Base-by-base conservation (phyloP, 352 stramenopile genomes). In the Phytophthora citricola region DNA sequence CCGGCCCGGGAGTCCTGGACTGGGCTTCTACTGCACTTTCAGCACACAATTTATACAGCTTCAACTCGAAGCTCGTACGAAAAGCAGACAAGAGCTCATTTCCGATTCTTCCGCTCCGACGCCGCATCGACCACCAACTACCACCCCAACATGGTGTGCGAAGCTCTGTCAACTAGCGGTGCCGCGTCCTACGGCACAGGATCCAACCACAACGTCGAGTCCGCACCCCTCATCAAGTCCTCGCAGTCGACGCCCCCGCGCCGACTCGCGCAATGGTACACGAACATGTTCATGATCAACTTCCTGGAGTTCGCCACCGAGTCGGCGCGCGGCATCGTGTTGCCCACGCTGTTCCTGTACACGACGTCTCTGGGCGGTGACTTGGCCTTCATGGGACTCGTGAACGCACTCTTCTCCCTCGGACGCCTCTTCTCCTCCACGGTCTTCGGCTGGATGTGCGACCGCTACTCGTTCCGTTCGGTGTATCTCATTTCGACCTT, bases 291-390 rank as follows among this genome's bases (percentile, higher is more conserved):
- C 40, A 75, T 93, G 50, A 80, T 93, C 76, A 90, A 91, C 78
- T 85, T 93, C 63, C 77, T 93, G 44, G 82, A 93, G 70, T 91
- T 93, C 69, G 71, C 83, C 26, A 82, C 82, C 49, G 84, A 92
- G 54, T 90, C 80, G 2, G 90, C 84, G 32, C 78, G 84, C 22
- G 84, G 84, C 50, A 68, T 92, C 40, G 81, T 91, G 68, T 74
- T 92, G 66, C 71, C 84, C 39, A 91, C 84, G 53, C 79, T 92
- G 11, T 92, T 89, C 66, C 82, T 92, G 8, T 92, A 92, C 73
- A 89, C 68, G 70, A 88, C 85, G 63, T 92, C 84, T 27, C 76
- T 91, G 15, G 84, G 84, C 38, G 84, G 84, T 26, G 75, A 87
- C 22, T 62, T 92, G 20, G 82, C 80, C 58, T 89, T 86, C 66